Base-by-base conservation (phyloP, 2,329 filamentous ascomycete species). In the Dactylellina cionopaga region DNA sequence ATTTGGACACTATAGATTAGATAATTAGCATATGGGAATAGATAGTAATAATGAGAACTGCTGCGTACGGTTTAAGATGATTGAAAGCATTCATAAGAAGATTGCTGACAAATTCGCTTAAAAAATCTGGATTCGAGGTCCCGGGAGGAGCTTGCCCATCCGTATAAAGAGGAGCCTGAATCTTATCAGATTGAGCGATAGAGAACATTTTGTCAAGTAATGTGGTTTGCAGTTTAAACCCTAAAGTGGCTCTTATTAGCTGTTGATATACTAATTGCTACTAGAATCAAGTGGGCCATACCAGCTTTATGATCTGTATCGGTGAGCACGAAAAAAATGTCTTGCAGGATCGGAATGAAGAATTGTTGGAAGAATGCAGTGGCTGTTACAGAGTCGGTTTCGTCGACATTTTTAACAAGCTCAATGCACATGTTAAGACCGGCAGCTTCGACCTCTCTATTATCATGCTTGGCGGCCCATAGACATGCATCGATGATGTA, bases 381-480 rank as follows among this genome's bases (percentile, higher is more conserved):
- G 75, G 93, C 91, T 0, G 92, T 98, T 78, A 89, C 85, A 17
- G 87, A 83, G 80, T 98, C 93, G 0, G 92, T 90, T 77, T 97
- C 94, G 6, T 94, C 92, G 84, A 99, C 96, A 82, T 99, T 99
- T 82, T 91, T 94, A 80, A 99, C 93, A 75, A 99, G 85, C 82
- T 99, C 95, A 76, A 96, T 88, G 81, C 94, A 98, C 95, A 99
- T 99, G 81, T 93, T 95, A 73, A 99, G 87, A 72, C 95, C 95
- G 37, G 95, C 96, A 76, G 91, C 92, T 82, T 99, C 95, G 27
- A 99, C 95, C 79, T 97, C 92, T 72, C 95, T 91, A 82, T 99
- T 99, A 83, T 99, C 95, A 81, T 99, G 95, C 84, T 99, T 99
- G 84, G 94, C 97, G n/a, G 96, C 95, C 96, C 95, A 99, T 86